A percentile compares a stretch with the other conserved stretches of the same genome.
phyloP scores from a whole-genome alignment of 2,329 filamentous ascomycete species.

The Nemania sp. region DNA sequence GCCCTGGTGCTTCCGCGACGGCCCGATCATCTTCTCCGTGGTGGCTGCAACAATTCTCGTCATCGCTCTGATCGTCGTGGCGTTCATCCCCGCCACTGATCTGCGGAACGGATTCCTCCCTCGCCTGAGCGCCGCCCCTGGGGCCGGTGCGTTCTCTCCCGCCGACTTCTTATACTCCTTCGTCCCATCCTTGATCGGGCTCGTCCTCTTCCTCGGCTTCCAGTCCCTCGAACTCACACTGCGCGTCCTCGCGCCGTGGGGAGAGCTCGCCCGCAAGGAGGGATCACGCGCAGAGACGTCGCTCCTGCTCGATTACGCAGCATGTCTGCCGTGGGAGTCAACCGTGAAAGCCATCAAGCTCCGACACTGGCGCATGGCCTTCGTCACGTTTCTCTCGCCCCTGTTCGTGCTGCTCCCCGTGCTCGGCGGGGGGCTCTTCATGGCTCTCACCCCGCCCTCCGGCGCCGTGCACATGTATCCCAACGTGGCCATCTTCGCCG shows the following conservation, averaged over 20 bases:
- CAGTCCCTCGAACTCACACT: slow-evolving; percentile 68
- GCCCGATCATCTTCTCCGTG: slow-evolving; percentile 67
- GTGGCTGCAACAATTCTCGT: slow-evolving; percentile 65
- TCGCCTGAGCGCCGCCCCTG: slow-evolving; percentile 63
- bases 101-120: slow-evolving; percentile 75
- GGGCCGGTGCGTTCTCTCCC: slow-evolving; percentile 71
- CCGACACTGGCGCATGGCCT: slow-evolving; percentile 68
- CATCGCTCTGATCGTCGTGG: slow-evolving; percentile 74
- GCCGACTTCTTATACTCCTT: slow-evolving; percentile 89
- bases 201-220: slow-evolving; percentile 68
- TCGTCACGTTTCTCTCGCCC: slow-evolving; percentile 62
- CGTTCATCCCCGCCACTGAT: slow-evolving; percentile 71
- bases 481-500: slow-evolving; percentile 72
- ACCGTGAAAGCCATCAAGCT: slow-evolving; percentile 62
- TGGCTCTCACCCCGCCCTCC: slow-evolving; percentile 65
- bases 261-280: slow-evolving; percentile 58
- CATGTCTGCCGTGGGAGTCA: slow-evolving; percentile 65
- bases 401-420: slow-evolving; percentile 67
- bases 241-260: slow-evolving; percentile 72
- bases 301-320: slow-evolving; percentile 72
- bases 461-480: slow-evolving; percentile 68
- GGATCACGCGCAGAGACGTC: slow-evolving; percentile 66
- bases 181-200: slow-evolving; percentile 69
- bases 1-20: slow-evolving; percentile 75
- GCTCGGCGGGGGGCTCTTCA: slow-evolving; percentile 72